A percentile compares a stretch with the other conserved stretches of the same genome.
These are phyloP conservation scores for Pythium brachiatum DNA, from an alignment of 352 stramenopile genomes.

Conservation along the genomic window DNA sequence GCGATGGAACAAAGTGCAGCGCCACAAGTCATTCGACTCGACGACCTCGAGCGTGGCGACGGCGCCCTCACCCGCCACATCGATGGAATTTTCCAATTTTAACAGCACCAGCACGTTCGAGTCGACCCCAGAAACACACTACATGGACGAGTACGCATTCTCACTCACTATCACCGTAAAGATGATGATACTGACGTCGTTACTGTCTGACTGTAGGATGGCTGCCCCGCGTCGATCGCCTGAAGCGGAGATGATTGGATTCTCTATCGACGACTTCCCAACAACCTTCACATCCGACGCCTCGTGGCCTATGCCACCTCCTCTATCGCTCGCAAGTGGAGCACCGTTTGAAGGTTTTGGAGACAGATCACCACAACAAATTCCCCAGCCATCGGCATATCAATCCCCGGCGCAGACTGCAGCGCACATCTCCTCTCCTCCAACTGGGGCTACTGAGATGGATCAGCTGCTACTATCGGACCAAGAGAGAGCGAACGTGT, in stretches of 20 bases:
- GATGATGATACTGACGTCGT: too few species aligned
- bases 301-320: slow-evolving; percentile 35
- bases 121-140: slow-evolving; percentile 38
- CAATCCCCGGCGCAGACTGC: neutral
- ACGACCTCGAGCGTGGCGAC: slow-evolving; percentile 32
- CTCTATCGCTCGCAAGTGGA: slow-evolving; percentile 18
- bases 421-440: neutral
- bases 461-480: slow-evolving; percentile 53
- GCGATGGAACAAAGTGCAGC: slow-evolving; percentile 66
- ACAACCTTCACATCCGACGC: slow-evolving; percentile 43
- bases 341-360: slow-evolving; percentile 23
- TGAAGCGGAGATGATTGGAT: slow-evolving; percentile 64
- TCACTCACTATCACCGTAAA: too few species aligned
- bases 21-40: slow-evolving; percentile 64
- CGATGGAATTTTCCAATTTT: slow-evolving; percentile 35
- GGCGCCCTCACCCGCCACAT: slow-evolving; percentile 35
- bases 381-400: neutral
- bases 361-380: slow-evolving; percentile 1
- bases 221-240: slow-evolving; percentile 24
- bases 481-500: slow-evolving; percentile 58
- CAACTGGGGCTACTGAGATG: slow-evolving; percentile 7
- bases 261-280: slow-evolving; percentile 67
- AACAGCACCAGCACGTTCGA: slow-evolving; percentile 29
- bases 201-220: neutral
- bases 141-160: slow-evolving; percentile 52